phyloP scores from a whole-genome alignment of 306 rosid species.

The Trifolium dubium region DNA sequence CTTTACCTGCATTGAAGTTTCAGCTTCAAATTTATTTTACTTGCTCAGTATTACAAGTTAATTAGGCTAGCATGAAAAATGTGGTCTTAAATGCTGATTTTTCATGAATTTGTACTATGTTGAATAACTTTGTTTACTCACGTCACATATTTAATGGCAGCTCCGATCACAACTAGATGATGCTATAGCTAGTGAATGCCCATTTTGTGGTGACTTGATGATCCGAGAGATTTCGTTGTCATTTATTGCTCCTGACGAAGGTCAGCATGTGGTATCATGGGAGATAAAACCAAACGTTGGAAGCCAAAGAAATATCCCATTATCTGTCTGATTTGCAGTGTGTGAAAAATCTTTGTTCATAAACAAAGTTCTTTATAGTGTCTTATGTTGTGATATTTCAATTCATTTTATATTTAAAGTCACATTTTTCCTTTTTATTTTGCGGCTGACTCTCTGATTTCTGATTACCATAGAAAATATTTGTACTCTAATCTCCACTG shows the following conservation, averaged over 20 bases:
- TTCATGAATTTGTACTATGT: constrained; percentile 6
- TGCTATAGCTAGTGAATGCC: constrained; percentile 94
- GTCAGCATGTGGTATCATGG: constrained; percentile 77
- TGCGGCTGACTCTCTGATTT: constrained; percentile 6
- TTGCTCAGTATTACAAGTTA: constrained; percentile 16
- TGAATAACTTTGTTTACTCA: constrained; percentile 3
- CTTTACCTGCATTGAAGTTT: constrained; percentile 36
- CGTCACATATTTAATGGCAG: constrained; percentile 52
- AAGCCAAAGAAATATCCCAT: constrained; percentile 70
- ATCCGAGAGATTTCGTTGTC: constrained; percentile 89
- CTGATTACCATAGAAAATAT: constrained; percentile 4
- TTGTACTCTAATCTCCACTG: constrained; percentile 19
- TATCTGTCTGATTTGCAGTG: constrained; percentile 52
- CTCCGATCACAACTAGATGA: constrained; percentile 94
- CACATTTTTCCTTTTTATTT: constrained; percentile 6
- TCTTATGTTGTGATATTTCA: constrained; percentile 38
- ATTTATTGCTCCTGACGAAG: constrained; percentile 70
- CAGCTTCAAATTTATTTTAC: constrained; percentile 12
- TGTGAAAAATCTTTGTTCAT: constrained; percentile 7
- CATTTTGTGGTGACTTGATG: constrained; percentile 93
- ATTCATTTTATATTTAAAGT: background rate
- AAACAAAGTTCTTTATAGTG: constrained; percentile 13
- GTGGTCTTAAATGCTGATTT: constrained; percentile 19
- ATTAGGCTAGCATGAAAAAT: constrained; percentile 16
- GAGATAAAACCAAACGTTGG: constrained; percentile 73